Percentiles rank a stretch among this genome's conserved stretches.
Evolutionary conservation across 2,329 filamentous ascomycete species (phyloP).

Genomic region (Madurella fahalii): DNA sequence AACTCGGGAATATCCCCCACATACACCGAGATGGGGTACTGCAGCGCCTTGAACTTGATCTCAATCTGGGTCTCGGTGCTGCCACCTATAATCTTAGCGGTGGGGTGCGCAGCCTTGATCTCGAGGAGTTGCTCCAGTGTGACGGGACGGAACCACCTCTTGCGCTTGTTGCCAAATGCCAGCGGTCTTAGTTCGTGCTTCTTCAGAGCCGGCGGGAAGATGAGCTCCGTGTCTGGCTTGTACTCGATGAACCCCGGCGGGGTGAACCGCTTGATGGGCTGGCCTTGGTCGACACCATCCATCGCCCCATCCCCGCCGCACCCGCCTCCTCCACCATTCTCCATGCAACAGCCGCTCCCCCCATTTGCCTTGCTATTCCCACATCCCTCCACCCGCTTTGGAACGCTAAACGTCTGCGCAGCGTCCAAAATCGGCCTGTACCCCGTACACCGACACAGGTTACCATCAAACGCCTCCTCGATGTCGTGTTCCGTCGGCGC

Average conservation of each 20-base stretch:
- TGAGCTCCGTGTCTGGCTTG: slow-evolving; percentile 87
- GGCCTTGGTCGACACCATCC: slow-evolving; percentile 49
- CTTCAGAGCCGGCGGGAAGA: slow-evolving; percentile 82
- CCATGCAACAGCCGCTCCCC: slow-evolving; percentile 26
- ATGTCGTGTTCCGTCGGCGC: slow-evolving; percentile 75
- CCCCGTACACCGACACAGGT: slow-evolving; percentile 91
- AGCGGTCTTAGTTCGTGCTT: slow-evolving; percentile 79
- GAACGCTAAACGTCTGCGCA: slow-evolving; percentile 76
- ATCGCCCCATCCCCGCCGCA: slow-evolving; percentile 66
- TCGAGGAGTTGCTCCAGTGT: slow-evolving; percentile 83
- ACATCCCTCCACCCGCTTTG: slow-evolving; percentile 41
- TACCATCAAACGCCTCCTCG: slow-evolving; percentile 96
- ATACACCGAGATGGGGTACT: slow-evolving; percentile 85
- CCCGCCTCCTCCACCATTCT: slow-evolving; percentile 39
- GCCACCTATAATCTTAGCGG: slow-evolving; percentile 90
- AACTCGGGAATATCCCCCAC: slow-evolving; percentile 91
- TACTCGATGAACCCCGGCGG: slow-evolving; percentile 92
- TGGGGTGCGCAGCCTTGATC: slow-evolving; percentile 81
- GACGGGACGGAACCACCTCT: slow-evolving; percentile 88
- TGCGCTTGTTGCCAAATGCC: slow-evolving; percentile 89
- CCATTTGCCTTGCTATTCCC: slow-evolving; percentile 71
- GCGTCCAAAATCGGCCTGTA: slow-evolving; percentile 93
- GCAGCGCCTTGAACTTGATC: slow-evolving; percentile 93
- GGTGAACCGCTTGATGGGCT: slow-evolving; percentile 65
- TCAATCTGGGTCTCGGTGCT: slow-evolving; percentile 98